These are phyloP conservation scores for Cercospora sp. DNA, from an alignment of 2,329 filamentous ascomycete genomes.

Conservation along the genomic window DNA sequence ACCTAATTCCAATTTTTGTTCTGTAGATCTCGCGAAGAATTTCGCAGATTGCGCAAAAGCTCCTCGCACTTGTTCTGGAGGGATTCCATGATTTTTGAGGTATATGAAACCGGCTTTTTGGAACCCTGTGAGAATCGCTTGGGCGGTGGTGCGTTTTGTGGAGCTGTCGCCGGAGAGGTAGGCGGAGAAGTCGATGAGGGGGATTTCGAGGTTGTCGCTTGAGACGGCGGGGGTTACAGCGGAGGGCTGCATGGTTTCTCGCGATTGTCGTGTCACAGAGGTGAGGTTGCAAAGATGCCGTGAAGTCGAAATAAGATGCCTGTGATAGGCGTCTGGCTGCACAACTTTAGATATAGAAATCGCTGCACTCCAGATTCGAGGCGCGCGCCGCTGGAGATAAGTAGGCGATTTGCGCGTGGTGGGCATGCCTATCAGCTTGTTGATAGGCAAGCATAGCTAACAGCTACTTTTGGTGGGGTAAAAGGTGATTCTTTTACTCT, in stretches of 20 bases:
- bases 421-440: constrained; percentile 10
- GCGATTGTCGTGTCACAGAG: neutral
- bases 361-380: constrained; percentile 10
- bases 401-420: constrained; percentile 14
- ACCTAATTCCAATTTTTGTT: constrained; percentile 64
- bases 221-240: constrained; percentile 38
- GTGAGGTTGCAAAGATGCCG: neutral
- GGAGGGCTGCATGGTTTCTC: constrained; percentile 23
- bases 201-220: constrained; percentile 42
- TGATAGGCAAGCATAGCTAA: constrained; percentile 17
- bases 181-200: constrained; percentile 70
- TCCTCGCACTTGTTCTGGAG: constrained; percentile 44
- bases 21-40: constrained; percentile 67
- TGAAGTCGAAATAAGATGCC: constrained; percentile 23
- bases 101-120: constrained; percentile 88
- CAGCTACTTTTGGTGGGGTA: constrained; percentile 14
- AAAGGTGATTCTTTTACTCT: neutral
- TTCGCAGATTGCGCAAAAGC: constrained; percentile 55
- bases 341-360: constrained; percentile 10
- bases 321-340: constrained; percentile 14
- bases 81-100: constrained; percentile 75
- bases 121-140: constrained; percentile 75
- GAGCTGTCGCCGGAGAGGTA: constrained; percentile 65
- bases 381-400: constrained; percentile 9
- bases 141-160: constrained; percentile 52